Base-by-base conservation (phyloP, 768 basidiomycete species). In the Calocybe indica region DNA sequence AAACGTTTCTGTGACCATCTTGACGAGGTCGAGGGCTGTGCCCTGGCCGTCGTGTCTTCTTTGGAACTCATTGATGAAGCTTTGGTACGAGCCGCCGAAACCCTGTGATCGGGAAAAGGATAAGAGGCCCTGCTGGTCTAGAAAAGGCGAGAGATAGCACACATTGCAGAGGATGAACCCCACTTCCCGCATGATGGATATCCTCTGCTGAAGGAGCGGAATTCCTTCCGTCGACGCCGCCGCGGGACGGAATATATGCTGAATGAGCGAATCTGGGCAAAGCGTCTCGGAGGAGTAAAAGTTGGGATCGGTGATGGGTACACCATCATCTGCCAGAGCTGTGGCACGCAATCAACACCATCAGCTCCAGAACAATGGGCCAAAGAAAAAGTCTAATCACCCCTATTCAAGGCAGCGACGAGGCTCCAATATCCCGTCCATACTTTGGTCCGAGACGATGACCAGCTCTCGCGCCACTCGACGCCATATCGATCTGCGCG, bases 401-500 rank as follows among this genome's bases (percentile, higher is more conserved):
- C 91, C 74, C 84, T 70, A 59, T 92, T 80, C n/a, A 93, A 59
- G 1, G 88, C 80, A 31, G 92, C 90, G 7, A 92, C 80, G 5
- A 94, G 69, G 52, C 85, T 86, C 88, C 89, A 91, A 58, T 95
- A 95, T 0, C 92, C 92, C 0, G 87, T 91, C 62, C 80, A 83
- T 15, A 84, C 68, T 35, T 67, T 71, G 37, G 51, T 70, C n/a
- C 66, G 64, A 5, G 73, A 60, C n/a, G 65, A 68, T 10, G 64
- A 66, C 87, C 89, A 91, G 1, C 81, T 78, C 6, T 72, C 64
- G 45, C 79, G 73, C 90, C 91, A 93, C 55, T 83, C 74, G 2
- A 94, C 82, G 14, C 85, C 88, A 58, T 82, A 95, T 28, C 88
- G 74, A 32, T 77, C 80, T 3, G 69, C 54, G 5, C 54, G 63